Base-by-base conservation (phyloP, 78 protist genomes). In the Speleostelium caveatum region DNA sequence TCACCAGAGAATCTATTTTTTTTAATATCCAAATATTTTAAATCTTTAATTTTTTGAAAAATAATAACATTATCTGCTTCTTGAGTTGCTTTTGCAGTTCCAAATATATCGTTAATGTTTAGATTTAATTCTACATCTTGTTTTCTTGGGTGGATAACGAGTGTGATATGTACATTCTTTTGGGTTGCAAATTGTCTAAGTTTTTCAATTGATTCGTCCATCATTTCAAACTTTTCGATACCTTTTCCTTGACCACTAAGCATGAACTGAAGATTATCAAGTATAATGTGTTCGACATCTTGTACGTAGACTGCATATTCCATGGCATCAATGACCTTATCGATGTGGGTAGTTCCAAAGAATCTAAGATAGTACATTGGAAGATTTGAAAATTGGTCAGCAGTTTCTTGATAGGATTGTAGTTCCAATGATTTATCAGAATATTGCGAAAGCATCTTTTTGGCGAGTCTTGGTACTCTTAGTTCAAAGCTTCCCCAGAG, bases 71-170 rank as follows among this genome's bases (percentile, higher is more conserved):
- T 96, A 75, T 96, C 98, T 8, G 97, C 97, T 65, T 96, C 98
- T 66, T 96, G 98, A 6, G 96, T 96, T 32, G 97, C 98, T 78
- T 96, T 96, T 8, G 97, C 97, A n/a, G 97, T 90, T 36, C 98
- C 98, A 86, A 94, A 96, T 28, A 96, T 75, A 38, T 94, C 89
- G 2, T 38, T 53, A 10, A 73, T 79, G 21, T 19, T 62, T 2
- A 95, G 36, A 16, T 42, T 73, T 12, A 22, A 60, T 8, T 75
- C 61, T 10, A 30, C 36, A 41, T 93, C 94, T 33, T 90, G 95
- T 60, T 96, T 96, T 30, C 96, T 73, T 21, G 98, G 98, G 41
- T 96, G 98, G 26, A 96, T 76, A 4, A 96, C 96, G 3, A 95
- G 14, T 10, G 98, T 77, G 49, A 96, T 78, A 75, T 96, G 96